Evolutionary conservation across 2,329 filamentous ascomycete species (phyloP).

Genomic region (Aspergillus japonicus): DNA sequence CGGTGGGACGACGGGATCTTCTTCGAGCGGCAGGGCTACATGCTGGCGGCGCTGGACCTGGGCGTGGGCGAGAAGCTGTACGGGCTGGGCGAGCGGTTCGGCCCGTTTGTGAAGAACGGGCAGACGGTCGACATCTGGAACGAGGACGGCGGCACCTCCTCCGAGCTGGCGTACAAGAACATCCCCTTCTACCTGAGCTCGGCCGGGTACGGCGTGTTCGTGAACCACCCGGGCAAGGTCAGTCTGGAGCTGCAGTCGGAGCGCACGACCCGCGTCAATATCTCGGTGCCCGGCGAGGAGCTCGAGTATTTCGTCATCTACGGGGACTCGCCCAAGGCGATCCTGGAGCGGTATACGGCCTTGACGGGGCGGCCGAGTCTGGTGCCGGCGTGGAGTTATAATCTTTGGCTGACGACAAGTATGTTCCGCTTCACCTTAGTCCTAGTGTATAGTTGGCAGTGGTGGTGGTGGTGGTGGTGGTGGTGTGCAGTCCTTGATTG

Average conservation of each 20-base stretch:
- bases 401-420: constrained; percentile 70
- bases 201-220: constrained; percentile 73
- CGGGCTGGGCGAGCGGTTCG: constrained; percentile 74
- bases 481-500: too few relatives aligned
- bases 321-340: constrained; percentile 69
- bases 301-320: constrained; percentile 74
- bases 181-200: constrained; percentile 50
- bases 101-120: constrained; percentile 73
- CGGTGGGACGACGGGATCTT: constrained; percentile 37
- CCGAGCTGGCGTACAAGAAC: constrained; percentile 43
- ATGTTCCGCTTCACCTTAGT: not conserved
- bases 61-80: constrained; percentile 64
- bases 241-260: constrained; percentile 74
- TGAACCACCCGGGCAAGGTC: constrained; percentile 67
- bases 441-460: not conserved
- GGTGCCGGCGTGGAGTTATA: constrained; percentile 72
- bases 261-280: constrained; percentile 68
- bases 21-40: constrained; percentile 39
- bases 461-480: too few relatives aligned
- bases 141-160: constrained; percentile 51
- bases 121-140: constrained; percentile 67
- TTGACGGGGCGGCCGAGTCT: constrained; percentile 65
- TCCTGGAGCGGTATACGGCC: constrained; percentile 64
- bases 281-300: constrained; percentile 65
- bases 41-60: constrained; percentile 41